Percentiles rank a stretch among this genome's conserved stretches.
These are phyloP conservation scores for Mycena crocata DNA, from an alignment of 768 basidiomycete species.

Conservation along the genomic window DNA sequence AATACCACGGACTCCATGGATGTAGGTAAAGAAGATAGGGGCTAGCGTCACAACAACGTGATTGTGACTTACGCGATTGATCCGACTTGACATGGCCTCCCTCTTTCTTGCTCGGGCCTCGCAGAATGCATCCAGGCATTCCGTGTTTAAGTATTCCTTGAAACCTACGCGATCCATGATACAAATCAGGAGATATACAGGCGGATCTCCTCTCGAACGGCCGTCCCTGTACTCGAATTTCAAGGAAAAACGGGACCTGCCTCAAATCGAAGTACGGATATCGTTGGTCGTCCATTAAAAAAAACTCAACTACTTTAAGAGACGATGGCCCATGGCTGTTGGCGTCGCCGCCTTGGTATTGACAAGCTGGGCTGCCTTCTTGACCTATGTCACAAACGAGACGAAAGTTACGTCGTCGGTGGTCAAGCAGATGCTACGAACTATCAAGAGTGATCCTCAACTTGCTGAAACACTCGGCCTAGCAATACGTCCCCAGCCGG, in stretches of 20 bases:
- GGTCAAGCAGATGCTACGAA: conserved; percentile 72
- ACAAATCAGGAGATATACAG: conserved; percentile 14
- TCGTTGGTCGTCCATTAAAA: not conserved
- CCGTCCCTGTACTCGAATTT: conserved; percentile 32
- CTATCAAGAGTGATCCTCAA: conserved; percentile 63
- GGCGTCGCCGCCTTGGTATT: conserved; percentile 64
- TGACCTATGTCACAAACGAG: conserved; percentile 78
- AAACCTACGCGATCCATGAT: not conserved
- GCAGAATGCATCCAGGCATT: conserved; percentile 2
- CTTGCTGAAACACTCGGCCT: conserved; percentile 70
- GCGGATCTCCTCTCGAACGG: conserved; percentile 10
- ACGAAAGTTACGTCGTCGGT: conserved; percentile 84
- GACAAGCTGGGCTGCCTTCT: conserved; percentile 74
- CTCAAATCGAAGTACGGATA: conserved; percentile 31
- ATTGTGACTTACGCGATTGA: conserved; percentile 11
- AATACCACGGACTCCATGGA: no score
- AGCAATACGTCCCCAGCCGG: conserved; percentile 71
- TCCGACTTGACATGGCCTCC: conserved; percentile 17
- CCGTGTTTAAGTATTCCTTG: not conserved
- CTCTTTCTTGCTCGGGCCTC: conserved; percentile 14
- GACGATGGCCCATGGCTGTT: conserved; percentile 70
- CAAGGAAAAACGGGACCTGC: conserved; percentile 21
- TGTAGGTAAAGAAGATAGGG: no score
- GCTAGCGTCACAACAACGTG: not conserved
- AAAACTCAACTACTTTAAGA: conserved; percentile 39